A percentile compares a stretch with the other conserved stretches of the same genome.
These are phyloP conservation scores for Rhizopus delemar DNA, from an alignment of 371 early-diverging fungal species.

Conservation along the genomic window DNA sequence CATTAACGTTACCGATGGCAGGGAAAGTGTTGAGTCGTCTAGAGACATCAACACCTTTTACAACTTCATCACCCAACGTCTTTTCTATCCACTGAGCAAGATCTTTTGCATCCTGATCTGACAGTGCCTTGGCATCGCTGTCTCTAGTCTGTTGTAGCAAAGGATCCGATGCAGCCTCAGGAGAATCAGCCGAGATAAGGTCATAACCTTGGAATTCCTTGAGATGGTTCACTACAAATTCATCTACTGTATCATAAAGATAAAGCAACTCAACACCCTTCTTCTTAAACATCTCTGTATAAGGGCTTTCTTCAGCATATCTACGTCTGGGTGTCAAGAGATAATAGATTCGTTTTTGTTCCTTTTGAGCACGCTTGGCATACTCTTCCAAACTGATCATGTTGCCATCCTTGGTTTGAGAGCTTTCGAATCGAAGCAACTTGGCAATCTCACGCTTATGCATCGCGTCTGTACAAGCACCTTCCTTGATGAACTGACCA, in stretches of 20 bases:
- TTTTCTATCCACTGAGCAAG: constrained; percentile 70
- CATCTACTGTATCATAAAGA: constrained; percentile 85
- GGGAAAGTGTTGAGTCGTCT: constrained; percentile 72
- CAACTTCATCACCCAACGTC: constrained; percentile 62
- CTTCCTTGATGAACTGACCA: constrained; percentile 86
- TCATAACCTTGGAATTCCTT: constrained; percentile 74
- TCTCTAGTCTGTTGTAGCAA: constrained; percentile 49
- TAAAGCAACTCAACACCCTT: constrained; percentile 77
- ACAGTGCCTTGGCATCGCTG: constrained; percentile 33
- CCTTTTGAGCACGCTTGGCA: constrained; percentile 79
- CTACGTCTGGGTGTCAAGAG: constrained; percentile 79
- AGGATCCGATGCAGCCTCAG: constrained; percentile 57
- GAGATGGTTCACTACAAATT: constrained; percentile 83
- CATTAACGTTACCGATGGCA: constrained; percentile 55
- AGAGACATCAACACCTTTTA: constrained; percentile 69
- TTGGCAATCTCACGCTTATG: constrained; percentile 76
- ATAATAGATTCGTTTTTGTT: constrained; percentile 93
- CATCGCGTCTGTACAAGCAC: constrained; percentile 80
- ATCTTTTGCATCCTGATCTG: constrained; percentile 59
- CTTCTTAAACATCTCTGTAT: constrained; percentile 83
- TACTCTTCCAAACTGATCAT: constrained; percentile 88
- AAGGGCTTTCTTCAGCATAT: constrained; percentile 82
- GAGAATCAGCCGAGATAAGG: constrained; percentile 82
- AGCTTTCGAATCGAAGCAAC: constrained; percentile 87
- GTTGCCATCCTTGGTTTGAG: constrained; percentile 51